phyloP scores from a whole-genome alignment of 2,329 filamentous ascomycete genomes.

The Cytospora chrysosperma region DNA sequence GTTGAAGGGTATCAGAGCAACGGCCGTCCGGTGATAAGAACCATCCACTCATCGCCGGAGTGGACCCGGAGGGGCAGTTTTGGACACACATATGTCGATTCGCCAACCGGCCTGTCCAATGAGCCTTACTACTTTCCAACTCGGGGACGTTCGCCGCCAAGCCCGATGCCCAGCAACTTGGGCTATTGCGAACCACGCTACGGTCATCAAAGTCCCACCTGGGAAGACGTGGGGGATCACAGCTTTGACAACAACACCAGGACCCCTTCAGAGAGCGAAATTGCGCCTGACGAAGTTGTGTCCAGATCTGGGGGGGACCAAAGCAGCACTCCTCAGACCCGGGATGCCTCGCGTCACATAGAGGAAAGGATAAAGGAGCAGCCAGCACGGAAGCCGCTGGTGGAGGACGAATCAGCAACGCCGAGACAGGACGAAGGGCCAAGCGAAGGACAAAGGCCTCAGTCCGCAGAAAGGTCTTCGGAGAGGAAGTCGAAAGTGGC shows the following conservation, averaged over 20 bases:
- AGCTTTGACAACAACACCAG: constrained; percentile 29
- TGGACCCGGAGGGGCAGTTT: constrained; percentile 41
- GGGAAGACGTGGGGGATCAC: constrained; percentile 9
- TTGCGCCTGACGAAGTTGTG: constrained; percentile 34
- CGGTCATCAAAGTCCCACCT: constrained; percentile 32
- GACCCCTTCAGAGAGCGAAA: constrained; percentile 38
- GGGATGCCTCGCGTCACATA: background rate
- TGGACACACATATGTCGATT: constrained; percentile 38
- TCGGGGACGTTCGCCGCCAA: constrained; percentile 55
- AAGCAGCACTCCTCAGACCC: background rate
- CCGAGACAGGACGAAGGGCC: background rate
- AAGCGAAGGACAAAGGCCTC: background rate
- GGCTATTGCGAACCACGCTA: constrained; percentile 37
- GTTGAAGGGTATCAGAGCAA: constrained; percentile 37
- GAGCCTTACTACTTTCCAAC: constrained; percentile 47
- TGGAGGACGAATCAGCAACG: background rate
- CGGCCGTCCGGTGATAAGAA: constrained; percentile 38
- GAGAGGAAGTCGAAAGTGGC: constrained; percentile 19
- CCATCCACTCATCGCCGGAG: constrained; percentile 42
- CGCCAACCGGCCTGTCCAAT: constrained; percentile 36
- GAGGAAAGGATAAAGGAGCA: background rate
- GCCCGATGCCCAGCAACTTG: constrained; percentile 46
- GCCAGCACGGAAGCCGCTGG: background rate
- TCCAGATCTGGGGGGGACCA: background rate
- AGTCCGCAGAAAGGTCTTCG: background rate